A percentile compares a stretch with the other conserved stretches of the same genome.
Conservation (phyloP, 2,329 filamentous ascomycete genomes). For the Colletotrichum sp. region DNA sequence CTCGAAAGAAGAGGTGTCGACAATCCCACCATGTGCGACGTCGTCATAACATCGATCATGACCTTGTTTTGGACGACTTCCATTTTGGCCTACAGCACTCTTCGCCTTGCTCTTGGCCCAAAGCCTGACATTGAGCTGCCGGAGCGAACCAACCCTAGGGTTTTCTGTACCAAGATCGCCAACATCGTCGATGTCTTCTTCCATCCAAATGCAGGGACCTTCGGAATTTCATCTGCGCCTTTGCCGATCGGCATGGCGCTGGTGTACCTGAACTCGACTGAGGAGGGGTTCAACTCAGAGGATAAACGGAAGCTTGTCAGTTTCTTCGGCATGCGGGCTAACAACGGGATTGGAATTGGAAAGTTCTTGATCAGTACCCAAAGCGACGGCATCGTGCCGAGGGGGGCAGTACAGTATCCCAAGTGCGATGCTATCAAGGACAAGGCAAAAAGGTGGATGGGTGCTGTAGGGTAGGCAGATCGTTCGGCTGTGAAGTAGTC, state of each 20-base stretch:
- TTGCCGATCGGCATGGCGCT: slow-evolving; percentile 21
- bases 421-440: background rate
- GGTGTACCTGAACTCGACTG: slow-evolving; percentile 16
- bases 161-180: slow-evolving; percentile 22
- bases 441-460: slow-evolving; percentile 9
- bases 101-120: slow-evolving; percentile 2
- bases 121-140: background rate
- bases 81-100: slow-evolving; percentile 18
- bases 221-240: slow-evolving; percentile 13
- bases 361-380: slow-evolving; percentile 13
- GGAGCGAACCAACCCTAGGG: slow-evolving; percentile 1
- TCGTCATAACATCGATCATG: slow-evolving; percentile 16
- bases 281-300: background rate
- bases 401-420: background rate
- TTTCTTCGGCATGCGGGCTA: slow-evolving; percentile 5
- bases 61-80: slow-evolving; percentile 10
- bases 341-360: slow-evolving; percentile 6
- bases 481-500: background rate
- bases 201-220: slow-evolving; percentile 13
- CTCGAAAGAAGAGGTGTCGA: background rate
- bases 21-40: slow-evolving; percentile 13
- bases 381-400: background rate
- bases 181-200: slow-evolving; percentile 20
- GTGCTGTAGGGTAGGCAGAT: background rate
- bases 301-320: slow-evolving; percentile 5